A percentile compares a stretch with the other conserved stretches of the same genome.
Conservation (phyloP, 306 rosid genomes). For the Coriaria nepalensis region DNA sequence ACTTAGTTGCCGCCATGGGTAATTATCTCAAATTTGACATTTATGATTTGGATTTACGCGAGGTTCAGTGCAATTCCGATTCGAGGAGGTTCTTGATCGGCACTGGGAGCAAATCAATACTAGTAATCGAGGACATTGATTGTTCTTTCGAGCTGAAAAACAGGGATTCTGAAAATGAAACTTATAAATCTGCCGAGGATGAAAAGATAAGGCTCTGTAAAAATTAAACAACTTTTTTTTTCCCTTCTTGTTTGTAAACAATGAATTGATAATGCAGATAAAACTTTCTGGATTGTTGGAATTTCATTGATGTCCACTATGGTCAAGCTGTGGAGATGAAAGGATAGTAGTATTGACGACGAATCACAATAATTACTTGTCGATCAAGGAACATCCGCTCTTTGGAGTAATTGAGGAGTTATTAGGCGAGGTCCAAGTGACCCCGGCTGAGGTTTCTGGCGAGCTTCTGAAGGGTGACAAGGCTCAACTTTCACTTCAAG, state of each 20-base stretch:
- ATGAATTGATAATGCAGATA: slow-evolving; percentile 19
- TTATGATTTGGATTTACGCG: slow-evolving; percentile 45
- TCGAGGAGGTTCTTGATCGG: slow-evolving; percentile 42
- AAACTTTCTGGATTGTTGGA: slow-evolving; percentile 37
- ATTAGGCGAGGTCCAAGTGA: slow-evolving; percentile 21
- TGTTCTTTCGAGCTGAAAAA: slow-evolving; percentile 40
- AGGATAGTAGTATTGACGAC: slow-evolving; percentile 36
- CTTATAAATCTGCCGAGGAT: slow-evolving; percentile 14
- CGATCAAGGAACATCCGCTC: slow-evolving; percentile 18
- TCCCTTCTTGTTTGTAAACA: not conserved
- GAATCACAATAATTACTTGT: slow-evolving; percentile 35
- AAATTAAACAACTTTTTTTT: not conserved
- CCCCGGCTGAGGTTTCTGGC: slow-evolving; percentile 50
- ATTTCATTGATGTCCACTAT: slow-evolving; percentile 52
- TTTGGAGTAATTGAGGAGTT: slow-evolving; percentile 23
- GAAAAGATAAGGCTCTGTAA: slow-evolving; percentile 23
- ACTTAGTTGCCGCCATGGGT: slow-evolving; percentile 51
- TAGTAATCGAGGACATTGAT: slow-evolving; percentile 49
- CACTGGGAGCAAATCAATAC: slow-evolving; percentile 30
- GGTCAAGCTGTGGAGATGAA: slow-evolving; percentile 56
- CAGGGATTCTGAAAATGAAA: slow-evolving; percentile 13
- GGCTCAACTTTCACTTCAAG: slow-evolving; percentile 28
- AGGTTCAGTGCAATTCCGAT: slow-evolving; percentile 48
- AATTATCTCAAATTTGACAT: slow-evolving; percentile 38
- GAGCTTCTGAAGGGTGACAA: slow-evolving; percentile 37